Percentiles rank a stretch among this genome's conserved stretches.
Conservation (phyloP, 2,329 filamentous ascomycete species). For the Ascocoryne sarcoides region DNA sequence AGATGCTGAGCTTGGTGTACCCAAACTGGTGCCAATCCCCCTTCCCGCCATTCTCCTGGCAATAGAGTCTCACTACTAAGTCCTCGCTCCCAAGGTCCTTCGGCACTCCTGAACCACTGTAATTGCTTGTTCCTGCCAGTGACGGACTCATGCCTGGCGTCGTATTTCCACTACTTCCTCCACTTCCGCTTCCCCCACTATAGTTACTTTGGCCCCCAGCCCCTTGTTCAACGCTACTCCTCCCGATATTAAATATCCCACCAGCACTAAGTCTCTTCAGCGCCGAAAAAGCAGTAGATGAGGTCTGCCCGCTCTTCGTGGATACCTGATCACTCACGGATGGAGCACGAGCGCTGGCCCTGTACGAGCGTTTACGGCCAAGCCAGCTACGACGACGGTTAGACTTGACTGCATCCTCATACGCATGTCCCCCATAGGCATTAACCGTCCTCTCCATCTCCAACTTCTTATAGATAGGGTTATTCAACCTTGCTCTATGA, state of each 20-base stretch:
- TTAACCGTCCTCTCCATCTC: slow-evolving; percentile 54
- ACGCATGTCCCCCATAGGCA: slow-evolving; percentile 51
- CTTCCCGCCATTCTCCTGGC: slow-evolving; percentile 64
- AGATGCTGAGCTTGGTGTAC: slow-evolving; percentile 73
- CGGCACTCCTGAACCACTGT: slow-evolving; percentile 26
- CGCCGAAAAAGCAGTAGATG: slow-evolving; percentile 58
- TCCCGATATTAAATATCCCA: slow-evolving; percentile 72
- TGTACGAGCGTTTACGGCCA: slow-evolving; percentile 56
- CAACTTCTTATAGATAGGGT: slow-evolving; percentile 72
- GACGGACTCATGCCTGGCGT: slow-evolving; percentile 23
- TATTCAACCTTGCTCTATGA: slow-evolving; percentile 82
- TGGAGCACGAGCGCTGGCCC: slow-evolving; percentile 51
- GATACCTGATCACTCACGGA: slow-evolving; percentile 47
- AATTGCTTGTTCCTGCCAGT: slow-evolving; percentile 27
- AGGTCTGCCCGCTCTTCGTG: slow-evolving; percentile 65
- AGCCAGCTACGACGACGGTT: slow-evolving; percentile 46
- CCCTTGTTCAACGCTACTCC: slow-evolving; percentile 57
- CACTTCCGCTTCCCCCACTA: slow-evolving; percentile 42
- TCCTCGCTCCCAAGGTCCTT: slow-evolving; percentile 63
- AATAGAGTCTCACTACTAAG: slow-evolving; percentile 78
- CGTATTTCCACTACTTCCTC: slow-evolving; percentile 28
- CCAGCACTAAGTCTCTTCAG: slow-evolving; percentile 64
- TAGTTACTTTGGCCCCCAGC: slow-evolving; percentile 30
- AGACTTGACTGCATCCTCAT: slow-evolving; percentile 33
- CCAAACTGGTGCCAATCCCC: slow-evolving; percentile 85